A percentile compares a stretch with the other conserved stretches of the same genome.
Evolutionary conservation across 2,329 filamentous ascomycete genomes (phyloP).

Genomic region (Xylaria sp.): DNA sequence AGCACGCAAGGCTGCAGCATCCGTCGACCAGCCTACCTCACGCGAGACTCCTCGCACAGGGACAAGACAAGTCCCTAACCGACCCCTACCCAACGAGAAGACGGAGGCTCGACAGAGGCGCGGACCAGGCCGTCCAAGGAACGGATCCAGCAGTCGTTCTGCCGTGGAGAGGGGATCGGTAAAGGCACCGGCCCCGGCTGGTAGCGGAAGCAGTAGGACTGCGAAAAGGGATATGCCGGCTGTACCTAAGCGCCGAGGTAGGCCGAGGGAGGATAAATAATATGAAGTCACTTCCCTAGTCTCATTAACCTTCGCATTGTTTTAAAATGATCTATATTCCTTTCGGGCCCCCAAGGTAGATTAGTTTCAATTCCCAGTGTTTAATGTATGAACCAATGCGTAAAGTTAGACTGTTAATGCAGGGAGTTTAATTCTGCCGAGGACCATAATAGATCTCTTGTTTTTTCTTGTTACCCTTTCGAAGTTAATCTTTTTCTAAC

Average conservation of each 20-base stretch:
- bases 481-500: no score
- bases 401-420: no score
- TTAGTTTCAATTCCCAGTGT: no score
- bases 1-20: not conserved
- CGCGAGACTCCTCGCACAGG: not conserved
- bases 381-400: no score
- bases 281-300: not conserved
- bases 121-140: not conserved
- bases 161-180: not conserved
- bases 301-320: no score
- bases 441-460: no score
- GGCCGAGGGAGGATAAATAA: not conserved
- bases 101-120: not conserved
- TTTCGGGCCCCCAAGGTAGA: no score
- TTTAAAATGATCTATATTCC: no score
- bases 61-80: no score
- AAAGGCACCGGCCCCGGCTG: not conserved
- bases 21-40: not conserved
- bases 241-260: not conserved
- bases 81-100: no score
- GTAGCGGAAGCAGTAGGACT: not conserved
- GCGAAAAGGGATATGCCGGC: not conserved
- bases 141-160: not conserved
- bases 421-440: no score
- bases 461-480: no score